Evolutionary conservation across 2,329 filamentous ascomycete genomes (phyloP).

Genomic region (Lachnellula arida): DNA sequence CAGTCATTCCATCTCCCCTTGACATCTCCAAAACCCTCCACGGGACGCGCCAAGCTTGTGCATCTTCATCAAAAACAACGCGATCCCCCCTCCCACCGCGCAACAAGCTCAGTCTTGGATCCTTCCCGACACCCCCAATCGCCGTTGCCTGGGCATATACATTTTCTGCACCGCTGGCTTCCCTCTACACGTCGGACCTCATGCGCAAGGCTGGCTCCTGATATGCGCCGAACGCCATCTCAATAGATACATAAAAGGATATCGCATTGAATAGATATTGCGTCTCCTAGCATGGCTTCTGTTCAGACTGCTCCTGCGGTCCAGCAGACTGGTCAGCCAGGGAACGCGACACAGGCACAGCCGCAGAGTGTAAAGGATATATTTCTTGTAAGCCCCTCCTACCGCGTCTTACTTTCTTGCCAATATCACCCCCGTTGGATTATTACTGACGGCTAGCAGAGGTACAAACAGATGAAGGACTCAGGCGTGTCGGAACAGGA

Average conservation of each 20-base stretch:
- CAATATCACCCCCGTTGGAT: neutral
- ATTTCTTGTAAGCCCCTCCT: conserved; percentile 50
- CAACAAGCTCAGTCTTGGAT: conserved; percentile 16
- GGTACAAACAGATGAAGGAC: conserved; percentile 84
- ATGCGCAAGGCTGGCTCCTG: conserved; percentile 33
- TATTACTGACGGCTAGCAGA: conserved; percentile 49
- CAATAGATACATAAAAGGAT: conserved; percentile 16
- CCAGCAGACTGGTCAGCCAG: conserved; percentile 56
- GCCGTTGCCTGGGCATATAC: conserved; percentile 12
- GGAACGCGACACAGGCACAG: conserved; percentile 57
- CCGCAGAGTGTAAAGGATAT: conserved; percentile 70
- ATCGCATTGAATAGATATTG: conserved; percentile 9
- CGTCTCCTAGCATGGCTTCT: conserved; percentile 62
- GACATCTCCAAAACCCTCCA: conserved; percentile 14
- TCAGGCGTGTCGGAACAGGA: conserved; percentile 75
- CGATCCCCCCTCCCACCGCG: conserved; percentile 21
- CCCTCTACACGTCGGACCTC: conserved; percentile 22
- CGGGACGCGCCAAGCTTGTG: conserved; percentile 29
- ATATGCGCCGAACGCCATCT: conserved; percentile 28
- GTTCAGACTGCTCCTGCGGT: conserved; percentile 68
- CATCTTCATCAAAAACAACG: conserved; percentile 30
- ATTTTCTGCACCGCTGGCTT: conserved; percentile 15
- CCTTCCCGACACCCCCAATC: neutral
- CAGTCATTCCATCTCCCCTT: conserved; percentile 16
- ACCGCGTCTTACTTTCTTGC: conserved; percentile 3